These are phyloP conservation scores for Berkeleyomyces basicola DNA, from an alignment of 2,329 filamentous ascomycete genomes.

Conservation along the genomic window DNA sequence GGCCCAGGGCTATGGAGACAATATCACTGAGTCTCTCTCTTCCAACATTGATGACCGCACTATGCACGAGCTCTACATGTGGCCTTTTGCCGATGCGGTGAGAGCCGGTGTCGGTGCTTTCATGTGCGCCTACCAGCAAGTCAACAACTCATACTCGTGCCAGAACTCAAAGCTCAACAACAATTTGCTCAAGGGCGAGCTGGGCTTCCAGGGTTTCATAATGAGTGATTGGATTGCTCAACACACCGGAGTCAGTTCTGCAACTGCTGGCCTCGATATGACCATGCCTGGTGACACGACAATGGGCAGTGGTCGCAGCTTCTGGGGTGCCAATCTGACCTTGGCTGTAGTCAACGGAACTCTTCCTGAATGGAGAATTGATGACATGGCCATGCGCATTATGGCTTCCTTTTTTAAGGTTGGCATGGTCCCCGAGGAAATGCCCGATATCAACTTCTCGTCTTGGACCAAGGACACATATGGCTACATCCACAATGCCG, in stretches of 20 bases:
- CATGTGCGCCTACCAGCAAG: slow-evolving; percentile 57
- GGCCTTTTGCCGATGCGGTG: slow-evolving; percentile 62
- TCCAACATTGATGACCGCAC: slow-evolving; percentile 56
- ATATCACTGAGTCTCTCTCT: slow-evolving; percentile 43
- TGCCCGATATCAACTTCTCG: slow-evolving; percentile 58
- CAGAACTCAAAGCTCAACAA: slow-evolving; percentile 67
- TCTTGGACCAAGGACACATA: slow-evolving; percentile 71
- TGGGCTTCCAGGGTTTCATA: slow-evolving; percentile 29
- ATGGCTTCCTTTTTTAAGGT: slow-evolving; percentile 56
- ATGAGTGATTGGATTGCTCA: slow-evolving; percentile 71
- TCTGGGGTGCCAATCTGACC: slow-evolving; percentile 78
- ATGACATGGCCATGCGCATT: slow-evolving; percentile 83
- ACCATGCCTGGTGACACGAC: slow-evolving; percentile 71
- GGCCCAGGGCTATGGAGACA: slow-evolving; percentile 35
- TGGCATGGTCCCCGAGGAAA: slow-evolving; percentile 32
- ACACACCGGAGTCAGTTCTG: slow-evolving; percentile 48
- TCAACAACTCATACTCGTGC: slow-evolving; percentile 68
- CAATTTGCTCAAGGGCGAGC: slow-evolving; percentile 58
- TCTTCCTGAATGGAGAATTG: slow-evolving; percentile 68
- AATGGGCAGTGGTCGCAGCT: slow-evolving; percentile 58
- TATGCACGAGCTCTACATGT: slow-evolving; percentile 59
- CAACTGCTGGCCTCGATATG: slow-evolving; percentile 67
- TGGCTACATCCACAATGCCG: slow-evolving; percentile 49
- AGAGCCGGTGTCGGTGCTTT: slow-evolving; percentile 46
- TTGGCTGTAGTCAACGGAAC: slow-evolving; percentile 80